Evolutionary conservation across 257 asterid genomes (phyloP).

Genomic region (Solanum pinnatisectum): DNA sequence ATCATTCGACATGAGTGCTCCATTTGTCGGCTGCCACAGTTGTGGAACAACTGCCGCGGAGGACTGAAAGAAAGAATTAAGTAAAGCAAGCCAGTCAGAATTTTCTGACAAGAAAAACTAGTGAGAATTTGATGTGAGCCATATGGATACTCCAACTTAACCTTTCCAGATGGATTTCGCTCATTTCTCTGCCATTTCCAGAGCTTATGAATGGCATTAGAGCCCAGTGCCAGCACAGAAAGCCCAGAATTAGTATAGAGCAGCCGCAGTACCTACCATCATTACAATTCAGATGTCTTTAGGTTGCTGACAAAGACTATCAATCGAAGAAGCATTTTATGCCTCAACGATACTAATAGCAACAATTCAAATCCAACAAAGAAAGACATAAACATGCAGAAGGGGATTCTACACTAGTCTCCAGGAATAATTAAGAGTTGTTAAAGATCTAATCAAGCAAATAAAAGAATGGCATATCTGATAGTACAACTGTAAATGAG

Average conservation of each 20-base stretch:
- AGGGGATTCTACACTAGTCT: background rate
- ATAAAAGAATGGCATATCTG: background rate
- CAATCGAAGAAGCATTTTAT: background rate
- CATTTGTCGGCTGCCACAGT: conserved; percentile 83
- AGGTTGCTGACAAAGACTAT: background rate
- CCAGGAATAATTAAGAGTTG: background rate
- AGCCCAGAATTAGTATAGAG: conserved; percentile 83
- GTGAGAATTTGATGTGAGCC: background rate
- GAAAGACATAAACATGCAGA: background rate
- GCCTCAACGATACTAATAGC: background rate
- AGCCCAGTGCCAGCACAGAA: conserved; percentile 70
- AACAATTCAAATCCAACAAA: background rate
- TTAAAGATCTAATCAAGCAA: background rate
- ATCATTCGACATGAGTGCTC: conserved; percentile 86
- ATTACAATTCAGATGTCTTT: background rate
- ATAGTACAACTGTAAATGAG: background rate
- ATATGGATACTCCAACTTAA: background rate
- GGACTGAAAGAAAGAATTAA: conserved; percentile 39
- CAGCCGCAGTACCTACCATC: conserved; percentile 64
- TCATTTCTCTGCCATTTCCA: conserved; percentile 99
- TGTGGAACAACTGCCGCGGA: conserved; percentile 73
- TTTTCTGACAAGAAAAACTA: background rate
- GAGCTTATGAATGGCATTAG: conserved; percentile 90
- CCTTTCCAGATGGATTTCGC: conserved; percentile 90
- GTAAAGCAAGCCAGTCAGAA: background rate